Evolutionary conservation across 345 rosid genomes (phyloP).

Genomic region (Adansonia digitata): DNA sequence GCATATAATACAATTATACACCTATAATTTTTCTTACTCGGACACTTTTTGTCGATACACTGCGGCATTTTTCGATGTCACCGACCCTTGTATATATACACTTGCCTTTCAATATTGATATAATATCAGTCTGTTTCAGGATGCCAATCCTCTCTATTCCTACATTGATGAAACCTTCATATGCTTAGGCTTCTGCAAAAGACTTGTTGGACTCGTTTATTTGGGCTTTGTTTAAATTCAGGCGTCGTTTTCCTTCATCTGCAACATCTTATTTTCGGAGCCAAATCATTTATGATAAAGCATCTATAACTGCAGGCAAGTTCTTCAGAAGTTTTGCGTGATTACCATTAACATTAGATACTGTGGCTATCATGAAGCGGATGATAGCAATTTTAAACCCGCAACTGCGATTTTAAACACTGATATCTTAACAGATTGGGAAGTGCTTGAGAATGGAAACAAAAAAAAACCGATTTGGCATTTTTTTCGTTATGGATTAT

Average conservation of each 20-base stretch:
- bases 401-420: too few species aligned
- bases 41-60: conserved; percentile 8
- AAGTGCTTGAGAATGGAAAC: background rate
- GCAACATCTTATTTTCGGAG: background rate
- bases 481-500: too few species aligned
- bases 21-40: background rate
- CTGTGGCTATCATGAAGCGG: background rate
- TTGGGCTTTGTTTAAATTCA: background rate
- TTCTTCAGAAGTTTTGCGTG: background rate
- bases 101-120: conserved; percentile 1
- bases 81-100: conserved; percentile 33
- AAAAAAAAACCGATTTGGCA: too few species aligned
- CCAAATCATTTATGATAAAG: background rate
- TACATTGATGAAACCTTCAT: background rate
- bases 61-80: conserved; percentile 10
- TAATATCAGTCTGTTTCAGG: background rate
- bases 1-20: conserved; percentile 25
- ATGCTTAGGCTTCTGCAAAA: background rate
- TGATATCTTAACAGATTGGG: background rate
- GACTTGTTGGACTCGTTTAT: background rate
- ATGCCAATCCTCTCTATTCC: background rate
- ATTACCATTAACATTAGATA: background rate
- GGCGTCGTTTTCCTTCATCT: background rate
- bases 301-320: background rate
- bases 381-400: too few species aligned